Conservation (phyloP, 2,329 filamentous ascomycete species). For the Ambrosiella beaveri region DNA sequence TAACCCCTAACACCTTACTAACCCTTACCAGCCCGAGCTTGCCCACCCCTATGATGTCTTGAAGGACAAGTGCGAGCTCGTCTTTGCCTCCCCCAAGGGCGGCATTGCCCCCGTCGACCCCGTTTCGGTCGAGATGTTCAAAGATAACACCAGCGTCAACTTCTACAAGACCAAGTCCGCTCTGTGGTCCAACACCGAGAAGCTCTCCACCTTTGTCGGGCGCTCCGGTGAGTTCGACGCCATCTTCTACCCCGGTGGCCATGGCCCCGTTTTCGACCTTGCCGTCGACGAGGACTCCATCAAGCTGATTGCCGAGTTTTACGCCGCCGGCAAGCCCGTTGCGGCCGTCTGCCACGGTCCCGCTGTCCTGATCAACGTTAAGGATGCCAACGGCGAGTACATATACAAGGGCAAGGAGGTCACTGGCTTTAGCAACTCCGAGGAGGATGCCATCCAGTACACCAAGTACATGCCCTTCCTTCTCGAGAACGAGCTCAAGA, state of each 20-base stretch:
- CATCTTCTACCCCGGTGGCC: slow-evolving; percentile 38
- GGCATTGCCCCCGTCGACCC: slow-evolving; percentile 46
- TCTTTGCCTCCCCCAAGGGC: slow-evolving; percentile 44
- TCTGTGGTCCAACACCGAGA: slow-evolving; percentile 46
- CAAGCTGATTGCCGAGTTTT: slow-evolving; percentile 45
- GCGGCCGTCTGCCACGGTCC: slow-evolving; percentile 55
- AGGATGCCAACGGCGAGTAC: slow-evolving; percentile 30
- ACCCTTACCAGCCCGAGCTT: slow-evolving; percentile 34
- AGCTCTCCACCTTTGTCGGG: slow-evolving; percentile 38
- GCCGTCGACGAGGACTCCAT: slow-evolving; percentile 37
- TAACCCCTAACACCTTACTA: background rate
- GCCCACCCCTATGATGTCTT: slow-evolving; percentile 48
- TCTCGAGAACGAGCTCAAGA: slow-evolving; percentile 36
- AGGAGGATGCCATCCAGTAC: slow-evolving; percentile 29
- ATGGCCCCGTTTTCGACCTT: slow-evolving; percentile 53
- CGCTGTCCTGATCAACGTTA: slow-evolving; percentile 42
- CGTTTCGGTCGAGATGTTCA: slow-evolving; percentile 35
- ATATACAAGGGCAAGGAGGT: slow-evolving; percentile 39
- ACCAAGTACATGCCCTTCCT: slow-evolving; percentile 39
- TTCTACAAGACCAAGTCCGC: slow-evolving; percentile 39
- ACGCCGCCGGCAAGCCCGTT: slow-evolving; percentile 41
- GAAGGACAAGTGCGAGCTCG: slow-evolving; percentile 33
- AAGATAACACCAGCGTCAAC: slow-evolving; percentile 33
- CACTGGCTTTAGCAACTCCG: slow-evolving; percentile 46
- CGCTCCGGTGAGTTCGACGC: slow-evolving; percentile 45